Evolutionary conservation across 2,329 filamentous ascomycete species (phyloP).

Genomic region (Xylaria sp.): DNA sequence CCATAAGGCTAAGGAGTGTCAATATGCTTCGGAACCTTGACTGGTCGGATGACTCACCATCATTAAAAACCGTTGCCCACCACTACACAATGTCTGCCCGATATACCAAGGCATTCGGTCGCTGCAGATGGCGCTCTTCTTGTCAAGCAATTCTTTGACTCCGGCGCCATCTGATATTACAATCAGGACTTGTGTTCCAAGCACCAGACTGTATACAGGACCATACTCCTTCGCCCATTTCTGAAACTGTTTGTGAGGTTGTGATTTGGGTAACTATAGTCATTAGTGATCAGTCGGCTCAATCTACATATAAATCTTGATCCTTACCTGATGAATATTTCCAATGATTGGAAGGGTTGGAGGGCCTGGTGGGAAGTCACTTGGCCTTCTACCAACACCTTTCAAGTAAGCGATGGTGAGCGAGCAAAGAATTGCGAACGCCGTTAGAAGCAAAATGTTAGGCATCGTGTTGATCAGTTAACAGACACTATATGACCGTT

Average conservation of each 20-base stretch:
- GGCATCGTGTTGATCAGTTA: background rate
- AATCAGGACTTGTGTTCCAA: constrained; percentile 58
- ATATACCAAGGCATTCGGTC: constrained; percentile 55
- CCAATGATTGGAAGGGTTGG: background rate
- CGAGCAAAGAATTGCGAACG: background rate
- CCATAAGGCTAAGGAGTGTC: background rate
- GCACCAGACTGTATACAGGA: constrained; percentile 59
- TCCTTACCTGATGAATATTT: background rate
- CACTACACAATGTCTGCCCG: constrained; percentile 47
- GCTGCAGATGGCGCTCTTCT: constrained; percentile 58
- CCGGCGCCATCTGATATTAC: constrained; percentile 55
- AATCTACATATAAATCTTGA: background rate
- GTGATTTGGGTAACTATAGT: background rate
- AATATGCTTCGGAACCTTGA: background rate
- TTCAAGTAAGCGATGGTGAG: background rate
- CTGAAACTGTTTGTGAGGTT: constrained; percentile 51
- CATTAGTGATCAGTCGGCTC: background rate
- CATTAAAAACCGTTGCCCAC: constrained; percentile 24
- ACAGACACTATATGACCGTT: background rate
- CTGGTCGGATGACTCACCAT: constrained; percentile 20
- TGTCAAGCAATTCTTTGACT: constrained; percentile 61
- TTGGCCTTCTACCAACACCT: background rate
- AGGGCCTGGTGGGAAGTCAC: background rate
- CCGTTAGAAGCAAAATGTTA: background rate
- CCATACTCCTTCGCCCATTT: constrained; percentile 61